These are phyloP conservation scores for Acer campestre DNA, from an alignment of 345 rosid species.

Conservation along the genomic window DNA sequence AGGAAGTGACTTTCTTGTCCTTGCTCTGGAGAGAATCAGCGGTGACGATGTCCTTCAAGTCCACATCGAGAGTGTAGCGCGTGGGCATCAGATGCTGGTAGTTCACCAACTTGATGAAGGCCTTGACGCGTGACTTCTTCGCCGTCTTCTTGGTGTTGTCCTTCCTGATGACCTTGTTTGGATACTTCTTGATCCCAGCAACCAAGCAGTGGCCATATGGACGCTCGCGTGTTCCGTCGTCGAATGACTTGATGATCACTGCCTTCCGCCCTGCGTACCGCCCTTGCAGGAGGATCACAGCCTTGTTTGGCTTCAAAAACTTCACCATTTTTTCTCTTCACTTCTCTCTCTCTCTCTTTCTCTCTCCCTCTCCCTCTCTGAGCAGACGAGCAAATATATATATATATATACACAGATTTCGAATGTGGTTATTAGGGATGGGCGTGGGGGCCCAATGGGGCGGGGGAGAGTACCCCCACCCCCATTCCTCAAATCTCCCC, in stretches of 20 bases:
- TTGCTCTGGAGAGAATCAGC: constrained; percentile 39
- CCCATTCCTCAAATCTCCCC: no score
- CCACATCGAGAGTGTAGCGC: constrained; percentile 64
- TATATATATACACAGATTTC: no score
- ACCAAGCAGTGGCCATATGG: constrained; percentile 62
- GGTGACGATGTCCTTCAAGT: constrained; percentile 53
- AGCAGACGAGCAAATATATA: not conserved
- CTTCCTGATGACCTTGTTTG: constrained; percentile 55
- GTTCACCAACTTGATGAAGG: constrained; percentile 57
- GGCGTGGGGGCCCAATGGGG: no score
- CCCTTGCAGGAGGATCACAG: constrained; percentile 59
- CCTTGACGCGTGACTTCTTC: constrained; percentile 54
- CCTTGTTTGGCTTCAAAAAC: constrained; percentile 58
- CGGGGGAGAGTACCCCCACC: no score
- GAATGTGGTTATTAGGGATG: no score
- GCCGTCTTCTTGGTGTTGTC: constrained; percentile 65
- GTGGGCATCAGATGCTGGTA: constrained; percentile 68
- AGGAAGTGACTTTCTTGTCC: constrained; percentile 53
- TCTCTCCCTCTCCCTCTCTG: not conserved
- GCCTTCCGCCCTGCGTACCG: constrained; percentile 61
- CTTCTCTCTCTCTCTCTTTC: not conserved
- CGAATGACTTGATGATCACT: constrained; percentile 47
- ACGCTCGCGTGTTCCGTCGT: constrained; percentile 51
- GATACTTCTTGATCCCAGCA: constrained; percentile 57
- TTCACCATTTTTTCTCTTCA: constrained; percentile 43